phyloP scores from a whole-genome alignment of 2,329 filamentous ascomycete species.

The Penicillium sp. region DNA sequence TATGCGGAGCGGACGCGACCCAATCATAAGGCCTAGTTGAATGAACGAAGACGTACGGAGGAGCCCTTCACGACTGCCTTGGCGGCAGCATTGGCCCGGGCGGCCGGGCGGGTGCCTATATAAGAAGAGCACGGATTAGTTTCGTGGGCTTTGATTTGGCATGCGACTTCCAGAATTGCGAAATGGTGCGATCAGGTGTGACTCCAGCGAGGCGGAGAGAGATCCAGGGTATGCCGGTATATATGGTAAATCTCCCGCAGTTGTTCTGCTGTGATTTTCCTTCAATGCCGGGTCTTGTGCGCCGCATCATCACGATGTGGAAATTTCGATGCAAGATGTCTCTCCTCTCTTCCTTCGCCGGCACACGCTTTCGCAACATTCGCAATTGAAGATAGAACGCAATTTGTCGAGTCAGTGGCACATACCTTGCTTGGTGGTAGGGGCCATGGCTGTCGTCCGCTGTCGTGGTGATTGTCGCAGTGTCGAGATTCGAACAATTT shows the following conservation, averaged over 20 bases:
- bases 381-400: slow-evolving; percentile 14
- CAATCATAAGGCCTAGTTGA: neutral
- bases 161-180: slow-evolving; percentile 3
- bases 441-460: slow-evolving; percentile 46
- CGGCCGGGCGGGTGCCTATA: slow-evolving; percentile 55
- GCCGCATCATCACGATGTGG: slow-evolving; percentile 4
- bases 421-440: slow-evolving; percentile 47
- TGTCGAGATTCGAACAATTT: slow-evolving; percentile 39
- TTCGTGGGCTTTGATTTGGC: neutral
- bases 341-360: slow-evolving; percentile 6
- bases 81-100: slow-evolving; percentile 82
- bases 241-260: neutral
- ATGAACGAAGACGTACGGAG: slow-evolving; percentile 64
- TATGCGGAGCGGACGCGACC: too few relatives aligned
- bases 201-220: neutral
- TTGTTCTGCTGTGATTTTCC: neutral
- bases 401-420: slow-evolving; percentile 14
- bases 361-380: slow-evolving; percentile 17
- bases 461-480: slow-evolving; percentile 42
- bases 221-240: neutral
- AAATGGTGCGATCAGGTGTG: slow-evolving; percentile 1
- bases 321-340: slow-evolving; percentile 8
- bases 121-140: slow-evolving; percentile 24
- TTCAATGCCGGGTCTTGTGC: neutral
- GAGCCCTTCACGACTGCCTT: slow-evolving; percentile 95